phyloP scores from a whole-genome alignment of 23 red algal genomes.

The Gracilaria gracilis region DNA sequence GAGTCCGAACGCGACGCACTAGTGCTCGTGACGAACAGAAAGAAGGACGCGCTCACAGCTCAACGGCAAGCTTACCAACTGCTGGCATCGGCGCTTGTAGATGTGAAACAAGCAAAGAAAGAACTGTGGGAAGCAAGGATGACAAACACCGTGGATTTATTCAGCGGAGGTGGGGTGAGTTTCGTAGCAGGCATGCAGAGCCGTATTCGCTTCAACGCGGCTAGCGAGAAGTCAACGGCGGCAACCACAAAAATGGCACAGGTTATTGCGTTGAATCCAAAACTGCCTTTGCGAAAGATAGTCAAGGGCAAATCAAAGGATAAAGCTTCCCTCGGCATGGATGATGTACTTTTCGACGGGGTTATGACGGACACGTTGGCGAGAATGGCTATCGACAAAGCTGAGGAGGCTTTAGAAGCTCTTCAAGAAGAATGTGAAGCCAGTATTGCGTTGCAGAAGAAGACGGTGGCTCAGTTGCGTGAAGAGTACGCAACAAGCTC shows the following conservation, averaged over 20 bases:
- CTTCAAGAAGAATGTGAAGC: constrained; percentile 13
- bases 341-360: constrained; percentile 35
- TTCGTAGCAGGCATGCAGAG: constrained; percentile 12
- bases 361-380: constrained; percentile 33
- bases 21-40: constrained; percentile 8
- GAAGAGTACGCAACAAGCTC: background rate
- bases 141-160: constrained; percentile 36
- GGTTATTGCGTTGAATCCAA: constrained; percentile 1
- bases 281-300: constrained; percentile 14
- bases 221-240: background rate
- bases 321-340: background rate
- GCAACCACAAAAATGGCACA: constrained; percentile 5
- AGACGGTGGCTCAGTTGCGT: background rate
- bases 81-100: constrained; percentile 16
- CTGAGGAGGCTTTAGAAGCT: constrained; percentile 12
- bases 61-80: constrained; percentile 15
- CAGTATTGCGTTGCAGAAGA: constrained; percentile 35
- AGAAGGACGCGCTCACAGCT: constrained; percentile 29
- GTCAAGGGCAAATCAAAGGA: background rate
- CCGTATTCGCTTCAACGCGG: constrained; percentile 19
- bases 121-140: constrained; percentile 31
- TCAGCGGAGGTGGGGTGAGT: constrained; percentile 21
- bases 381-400: constrained; percentile 37
- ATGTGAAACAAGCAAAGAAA: constrained; percentile 13
- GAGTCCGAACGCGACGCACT: constrained; percentile 28